Evolutionary conservation across 495 filamentous ascomycete genomes (phyloP).

Genomic region (Letharia lupina): DNA sequence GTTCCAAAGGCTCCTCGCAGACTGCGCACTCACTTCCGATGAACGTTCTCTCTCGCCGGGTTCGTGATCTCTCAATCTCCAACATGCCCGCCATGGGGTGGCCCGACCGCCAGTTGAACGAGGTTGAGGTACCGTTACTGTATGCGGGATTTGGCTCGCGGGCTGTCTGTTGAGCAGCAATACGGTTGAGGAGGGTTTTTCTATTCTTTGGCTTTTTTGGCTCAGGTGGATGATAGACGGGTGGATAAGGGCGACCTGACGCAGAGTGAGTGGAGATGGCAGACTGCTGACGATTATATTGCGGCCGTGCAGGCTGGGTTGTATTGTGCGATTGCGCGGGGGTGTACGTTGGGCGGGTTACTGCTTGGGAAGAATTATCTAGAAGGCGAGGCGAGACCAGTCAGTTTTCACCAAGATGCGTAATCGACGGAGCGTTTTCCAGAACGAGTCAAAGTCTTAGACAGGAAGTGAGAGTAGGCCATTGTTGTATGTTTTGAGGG

Average conservation of each 20-base stretch:
- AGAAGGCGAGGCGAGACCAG: conserved; percentile 35
- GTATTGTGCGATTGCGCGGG: conserved; percentile 20
- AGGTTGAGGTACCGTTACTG: conserved; percentile 35
- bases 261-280: conserved; percentile 24
- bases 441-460: conserved; percentile 8
- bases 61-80: conserved; percentile 69
- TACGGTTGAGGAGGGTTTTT: conserved; percentile 22
- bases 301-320: conserved; percentile 16
- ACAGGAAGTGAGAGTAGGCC: conserved; percentile 5
- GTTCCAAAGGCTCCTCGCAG: conserved; percentile 94
- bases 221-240: conserved; percentile 21
- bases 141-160: conserved; percentile 24
- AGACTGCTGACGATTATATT: conserved; percentile 22
- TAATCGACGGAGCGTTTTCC: not conserved
- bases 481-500: not conserved
- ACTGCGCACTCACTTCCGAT: conserved; percentile 91
- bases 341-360: conserved; percentile 24
- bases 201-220: conserved; percentile 22
- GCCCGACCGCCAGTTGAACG: conserved; percentile 42
- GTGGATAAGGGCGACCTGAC: conserved; percentile 23
- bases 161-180: conserved; percentile 22
- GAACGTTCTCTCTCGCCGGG: conserved; percentile 87
- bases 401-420: conserved; percentile 13
- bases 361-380: conserved; percentile 39
- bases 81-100: conserved; percentile 63